Percentiles rank a stretch among this genome's conserved stretches.
phyloP scores from a whole-genome alignment of 2,329 filamentous ascomycete genomes.

The Phialocephala subalpina region DNA sequence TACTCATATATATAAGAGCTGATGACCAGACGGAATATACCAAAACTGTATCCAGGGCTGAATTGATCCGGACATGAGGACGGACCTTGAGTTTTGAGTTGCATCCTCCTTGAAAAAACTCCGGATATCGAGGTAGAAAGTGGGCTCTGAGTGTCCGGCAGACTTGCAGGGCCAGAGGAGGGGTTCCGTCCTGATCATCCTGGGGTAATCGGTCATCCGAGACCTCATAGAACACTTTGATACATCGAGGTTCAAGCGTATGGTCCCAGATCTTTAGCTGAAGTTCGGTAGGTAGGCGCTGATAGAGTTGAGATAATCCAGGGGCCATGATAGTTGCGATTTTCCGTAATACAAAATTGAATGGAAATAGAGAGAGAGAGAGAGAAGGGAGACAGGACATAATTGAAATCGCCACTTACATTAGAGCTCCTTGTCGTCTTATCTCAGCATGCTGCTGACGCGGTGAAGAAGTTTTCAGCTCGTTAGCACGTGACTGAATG shows the following conservation, averaged over 20 bases:
- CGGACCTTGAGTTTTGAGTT: background rate
- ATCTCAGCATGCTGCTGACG: background rate
- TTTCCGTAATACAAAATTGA: no score
- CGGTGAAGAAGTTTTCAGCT: background rate
- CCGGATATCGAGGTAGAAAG: background rate
- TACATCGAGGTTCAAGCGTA: constrained; percentile 1
- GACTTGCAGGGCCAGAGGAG: constrained; percentile 3
- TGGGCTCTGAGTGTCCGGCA: background rate
- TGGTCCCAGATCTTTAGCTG: constrained; percentile 7
- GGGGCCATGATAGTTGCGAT: background rate
- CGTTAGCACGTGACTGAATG: background rate
- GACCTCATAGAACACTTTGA: background rate
- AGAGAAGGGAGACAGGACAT: background rate
- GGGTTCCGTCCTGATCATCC: background rate
- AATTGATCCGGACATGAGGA: background rate
- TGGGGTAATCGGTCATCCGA: background rate
- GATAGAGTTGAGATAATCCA: background rate
- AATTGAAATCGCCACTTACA: background rate
- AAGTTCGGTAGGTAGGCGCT: background rate
- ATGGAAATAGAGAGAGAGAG: background rate
- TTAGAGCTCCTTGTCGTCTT: background rate
- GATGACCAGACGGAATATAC: background rate
- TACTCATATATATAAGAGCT: background rate
- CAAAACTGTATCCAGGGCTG: background rate
- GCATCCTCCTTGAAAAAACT: background rate